Base-by-base conservation (phyloP, 2,329 filamentous ascomycete species). In the Aspergillus fijiensis region DNA sequence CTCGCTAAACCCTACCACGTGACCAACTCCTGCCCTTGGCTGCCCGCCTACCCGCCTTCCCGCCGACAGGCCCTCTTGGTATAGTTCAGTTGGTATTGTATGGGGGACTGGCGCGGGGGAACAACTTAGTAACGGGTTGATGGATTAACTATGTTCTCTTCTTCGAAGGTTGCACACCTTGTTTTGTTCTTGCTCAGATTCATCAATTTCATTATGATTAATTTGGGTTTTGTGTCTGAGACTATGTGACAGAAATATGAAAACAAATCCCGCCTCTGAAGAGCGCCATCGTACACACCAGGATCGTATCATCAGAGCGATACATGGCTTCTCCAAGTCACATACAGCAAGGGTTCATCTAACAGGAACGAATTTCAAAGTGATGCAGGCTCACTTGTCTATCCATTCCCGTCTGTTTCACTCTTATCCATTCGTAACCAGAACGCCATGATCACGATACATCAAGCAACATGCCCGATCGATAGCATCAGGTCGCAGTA, bases 1-100 rank as follows among this genome's bases (percentile, higher is more conserved):
- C 76, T 78, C 77, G 76, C 76, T 78, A 78, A 77, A 74, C 70
- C 70, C 72, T 53, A 61, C 60, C 78, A 80, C 77, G 77, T 80
- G 78, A 77, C 64, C 56, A 19, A 19, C 59, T 52, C 62, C 72
- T 77, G 74, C 76, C 77, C 76, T 77, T 75, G 67, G 63, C 67
- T 54, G 60, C 7, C 55, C 51, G 9, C 31, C 51, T 54, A 45
- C 50, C 45, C 27, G 27, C 23, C 23, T 23, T 23, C 23, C 23
- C 23, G 23, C 23, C 23, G 23, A 23, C 23, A 23, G 23, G 23
- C 23, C 4, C 4, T 23, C 23, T 23, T 23, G 4, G 23, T 23
- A 23, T 27, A 3, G 31, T n/a, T 35, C 14, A 31, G 0, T 58
- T 47, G 5, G 12, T 33, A 19, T 33, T 47, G 4, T 5, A n/a